A percentile compares a stretch with the other conserved stretches of the same genome.
Conservation (phyloP, 805 yeast genomes). For the Zygotorulaspora florentina region DNA sequence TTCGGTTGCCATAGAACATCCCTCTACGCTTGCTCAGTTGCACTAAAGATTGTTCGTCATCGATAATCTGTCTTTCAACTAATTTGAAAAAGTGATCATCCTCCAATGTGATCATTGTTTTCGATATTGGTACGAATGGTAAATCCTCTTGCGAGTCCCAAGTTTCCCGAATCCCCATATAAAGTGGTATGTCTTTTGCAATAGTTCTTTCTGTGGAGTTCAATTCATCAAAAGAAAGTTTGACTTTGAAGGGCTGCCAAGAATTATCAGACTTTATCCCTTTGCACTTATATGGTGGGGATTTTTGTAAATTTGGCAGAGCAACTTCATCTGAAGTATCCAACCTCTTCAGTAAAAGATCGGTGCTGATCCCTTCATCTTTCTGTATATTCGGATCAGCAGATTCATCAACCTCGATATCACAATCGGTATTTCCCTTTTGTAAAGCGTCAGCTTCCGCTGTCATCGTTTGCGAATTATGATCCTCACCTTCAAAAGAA, state of each 20-base stretch:
- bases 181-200: slow-evolving; percentile 34
- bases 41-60: slow-evolving; percentile 37
- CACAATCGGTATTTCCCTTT: not conserved
- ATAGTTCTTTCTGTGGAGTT: slow-evolving; percentile 35
- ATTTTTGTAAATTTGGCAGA: slow-evolving; percentile 30
- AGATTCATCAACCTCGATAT: not conserved
- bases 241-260: slow-evolving; percentile 34
- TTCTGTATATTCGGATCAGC: slow-evolving; percentile 1
- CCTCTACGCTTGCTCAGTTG: slow-evolving; percentile 40
- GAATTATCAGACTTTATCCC: slow-evolving; percentile 3
- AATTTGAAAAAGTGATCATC: slow-evolving; percentile 58
- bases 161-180: slow-evolving; percentile 28
- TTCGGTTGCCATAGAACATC: slow-evolving; percentile 45
- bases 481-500: not conserved
- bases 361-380: slow-evolving; percentile 37
- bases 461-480: not conserved
- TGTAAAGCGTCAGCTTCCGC: slow-evolving; percentile 1
- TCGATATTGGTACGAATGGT: slow-evolving; percentile 56
- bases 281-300: slow-evolving; percentile 30
- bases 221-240: slow-evolving; percentile 31
- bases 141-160: slow-evolving; percentile 31
- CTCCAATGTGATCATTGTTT: slow-evolving; percentile 60
- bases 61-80: slow-evolving; percentile 47
- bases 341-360: slow-evolving; percentile 33
- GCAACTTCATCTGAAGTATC: slow-evolving; percentile 36